phyloP scores from a whole-genome alignment of 176 grass and related monocot species.

The Phoenix dactylifera region DNA sequence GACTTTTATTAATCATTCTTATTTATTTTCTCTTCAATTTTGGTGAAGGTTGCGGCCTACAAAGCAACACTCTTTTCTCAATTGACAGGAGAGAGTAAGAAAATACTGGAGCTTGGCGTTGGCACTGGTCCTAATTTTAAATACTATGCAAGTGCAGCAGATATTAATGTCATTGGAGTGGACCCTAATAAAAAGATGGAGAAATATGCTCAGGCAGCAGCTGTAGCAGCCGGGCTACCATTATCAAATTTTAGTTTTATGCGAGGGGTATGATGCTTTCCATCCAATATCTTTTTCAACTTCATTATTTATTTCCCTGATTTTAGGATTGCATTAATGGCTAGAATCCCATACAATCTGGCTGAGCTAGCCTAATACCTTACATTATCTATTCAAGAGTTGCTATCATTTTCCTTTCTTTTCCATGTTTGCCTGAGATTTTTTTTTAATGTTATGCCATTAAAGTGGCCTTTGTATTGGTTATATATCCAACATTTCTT shows the following conservation, averaged over 20 bases:
- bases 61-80: conserved; percentile 66
- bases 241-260: conserved; percentile 48
- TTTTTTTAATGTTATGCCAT: too few relatives aligned
- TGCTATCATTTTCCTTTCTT: too few relatives aligned
- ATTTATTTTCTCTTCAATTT: conserved; percentile 1
- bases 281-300: too few relatives aligned
- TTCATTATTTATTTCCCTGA: too few relatives aligned
- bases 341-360: too few relatives aligned
- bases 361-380: too few relatives aligned
- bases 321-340: too few relatives aligned
- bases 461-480: too few relatives aligned
- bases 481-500: too few relatives aligned
- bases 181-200: conserved; percentile 92
- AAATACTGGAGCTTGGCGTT: conserved; percentile 67
- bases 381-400: too few relatives aligned
- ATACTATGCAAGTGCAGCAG: conserved; percentile 43
- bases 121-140: conserved; percentile 81
- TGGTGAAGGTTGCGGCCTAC: conserved; percentile 52
- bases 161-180: conserved; percentile 42
- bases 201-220: conserved; percentile 54
- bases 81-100: conserved; percentile 22
- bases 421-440: too few relatives aligned
- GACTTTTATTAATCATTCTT: neutral
- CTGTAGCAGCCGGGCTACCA: conserved; percentile 46
- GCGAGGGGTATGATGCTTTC: conserved; percentile 45